Percentiles rank a stretch among this genome's conserved stretches.
phyloP scores from a whole-genome alignment of 176 grass and related monocot species.

The Alloteropsis semialata region DNA sequence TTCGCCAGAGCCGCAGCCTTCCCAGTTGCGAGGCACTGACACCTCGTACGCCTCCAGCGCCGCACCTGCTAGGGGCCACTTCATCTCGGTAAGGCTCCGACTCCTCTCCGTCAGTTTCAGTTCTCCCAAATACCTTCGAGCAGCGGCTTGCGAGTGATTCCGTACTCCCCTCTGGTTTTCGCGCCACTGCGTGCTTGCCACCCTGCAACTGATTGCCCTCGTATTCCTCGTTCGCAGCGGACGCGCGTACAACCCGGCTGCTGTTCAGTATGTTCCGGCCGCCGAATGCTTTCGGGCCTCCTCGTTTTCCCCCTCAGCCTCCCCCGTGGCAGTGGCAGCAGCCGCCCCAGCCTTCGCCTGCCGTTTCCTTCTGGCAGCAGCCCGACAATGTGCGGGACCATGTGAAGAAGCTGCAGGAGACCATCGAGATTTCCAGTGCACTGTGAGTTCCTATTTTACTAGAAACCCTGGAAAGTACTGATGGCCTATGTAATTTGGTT shows the following conservation, averaged over 20 bases:
- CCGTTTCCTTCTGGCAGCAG: slow-evolving; percentile 56
- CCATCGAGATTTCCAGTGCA: slow-evolving; percentile 44
- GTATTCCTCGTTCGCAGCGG: too few species aligned
- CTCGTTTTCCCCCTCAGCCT: neutral
- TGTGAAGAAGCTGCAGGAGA: slow-evolving; percentile 58
- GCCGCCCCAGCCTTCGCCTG: slow-evolving; percentile 15
- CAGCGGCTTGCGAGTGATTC: too few species aligned
- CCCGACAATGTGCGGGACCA: slow-evolving; percentile 60
- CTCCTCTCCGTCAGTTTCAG: too few species aligned
- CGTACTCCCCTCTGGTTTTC: too few species aligned
- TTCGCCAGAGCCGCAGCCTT: too few species aligned
- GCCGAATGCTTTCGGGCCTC: slow-evolving; percentile 15
- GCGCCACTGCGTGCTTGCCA: too few species aligned
- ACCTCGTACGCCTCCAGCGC: too few species aligned
- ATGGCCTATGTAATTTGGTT: neutral
- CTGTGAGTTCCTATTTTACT: slow-evolving; percentile 50
- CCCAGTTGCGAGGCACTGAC: too few species aligned
- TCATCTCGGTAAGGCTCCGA: too few species aligned
- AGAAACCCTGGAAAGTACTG: neutral
- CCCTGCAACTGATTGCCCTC: too few species aligned
- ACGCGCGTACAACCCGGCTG: neutral
- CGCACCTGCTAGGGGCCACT: too few species aligned
- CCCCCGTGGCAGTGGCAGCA: slow-evolving; percentile 32
- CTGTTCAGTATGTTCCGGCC: slow-evolving; percentile 17
- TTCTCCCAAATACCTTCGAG: too few species aligned